Base-by-base conservation (phyloP, 2,329 filamentous ascomycete species). In the Fusarium buxicola region DNA sequence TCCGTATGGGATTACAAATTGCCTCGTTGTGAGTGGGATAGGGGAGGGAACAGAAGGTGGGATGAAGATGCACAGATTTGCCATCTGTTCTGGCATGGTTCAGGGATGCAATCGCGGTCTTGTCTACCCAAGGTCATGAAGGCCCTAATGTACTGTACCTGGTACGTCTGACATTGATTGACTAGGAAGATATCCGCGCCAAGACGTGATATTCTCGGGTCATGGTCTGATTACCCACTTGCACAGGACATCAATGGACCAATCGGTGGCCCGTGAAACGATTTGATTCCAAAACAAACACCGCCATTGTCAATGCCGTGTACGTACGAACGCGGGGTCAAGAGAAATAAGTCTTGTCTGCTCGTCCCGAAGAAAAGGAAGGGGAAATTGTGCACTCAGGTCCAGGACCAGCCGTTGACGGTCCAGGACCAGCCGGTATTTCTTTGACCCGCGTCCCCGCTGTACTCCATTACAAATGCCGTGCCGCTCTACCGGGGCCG, bases 141-240 rank as follows among this genome's bases (percentile, higher is more conserved):
- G n/a, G n/a, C n/a, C n/a, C n/a, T n/a, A n/a, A n/a, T n/a, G n/a
- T n/a, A n/a, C n/a, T n/a, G n/a, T n/a, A n/a, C 24, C 12, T 36
- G 44, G 21, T n/a, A 10, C 31, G 28, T 45, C 48, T 49, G 36
- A 61, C 15, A 34, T 47, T 38, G 25, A 50, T 50, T 55, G 25
- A 30, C 6, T 15, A 28, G 21, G 21, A 21, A 21, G 21, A 34
- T 24, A 31, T 39, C 32, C 11, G 13, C 32, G 60, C 50, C 60
- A 57, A 65, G 55, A 15, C 31, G 46, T 32, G 54, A 43, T 32
- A 60, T 60, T 56, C 58, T 58, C 53, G 21, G 21, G 53, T 31
- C 39, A 63, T 55, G 36, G 44, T 41, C 62, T 59, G 62, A 55
- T 39, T 46, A 53, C 47, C 61, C 62, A 65, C 61, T 41, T 18